A percentile compares a stretch with the other conserved stretches of the same genome.
Conservation (phyloP, 176 grass and related monocot genomes). For the Oryza punctata region DNA sequence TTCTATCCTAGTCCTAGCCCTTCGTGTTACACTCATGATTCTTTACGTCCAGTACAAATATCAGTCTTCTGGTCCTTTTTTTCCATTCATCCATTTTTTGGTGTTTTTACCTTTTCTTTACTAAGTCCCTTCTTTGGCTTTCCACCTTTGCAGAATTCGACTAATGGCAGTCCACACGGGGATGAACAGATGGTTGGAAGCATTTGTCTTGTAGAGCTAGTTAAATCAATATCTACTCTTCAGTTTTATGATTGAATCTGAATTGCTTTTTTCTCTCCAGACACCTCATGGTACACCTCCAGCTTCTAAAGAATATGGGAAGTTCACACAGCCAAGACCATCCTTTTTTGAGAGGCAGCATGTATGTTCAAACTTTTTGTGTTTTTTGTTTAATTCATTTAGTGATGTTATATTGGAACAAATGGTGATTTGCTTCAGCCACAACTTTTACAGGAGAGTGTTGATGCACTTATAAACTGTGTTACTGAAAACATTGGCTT, state of each 20-base stretch:
- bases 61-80: not conserved
- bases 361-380: conserved; percentile 47
- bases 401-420: conserved; percentile 19
- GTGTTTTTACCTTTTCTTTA: conserved; percentile 25
- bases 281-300: conserved; percentile 70
- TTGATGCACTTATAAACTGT: conserved; percentile 83
- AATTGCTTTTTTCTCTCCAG: conserved; percentile 56
- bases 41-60: conserved; percentile 28
- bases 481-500: conserved; percentile 74
- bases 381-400: conserved; percentile 25
- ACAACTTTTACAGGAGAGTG: conserved; percentile 66
- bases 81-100: not conserved
- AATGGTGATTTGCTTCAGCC: conserved; percentile 31
- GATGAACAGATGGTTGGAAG: conserved; percentile 68
- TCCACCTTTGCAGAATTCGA: conserved; percentile 60
- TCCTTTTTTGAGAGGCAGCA: conserved; percentile 82
- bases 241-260: conserved; percentile 44
- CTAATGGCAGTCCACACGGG: conserved; percentile 47
- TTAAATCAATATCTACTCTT: conserved; percentile 36
- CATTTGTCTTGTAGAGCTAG: conserved; percentile 32
- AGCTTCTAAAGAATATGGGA: conserved; percentile 62
- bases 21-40: conserved; percentile 7
- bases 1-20: conserved; percentile 3
- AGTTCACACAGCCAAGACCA: conserved; percentile 50
- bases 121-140: conserved; percentile 31